A percentile compares a stretch with the other conserved stretches of the same genome.
phyloP scores from a whole-genome alignment of 805 yeast genomes.

The Wickerhamia fluorescens region DNA sequence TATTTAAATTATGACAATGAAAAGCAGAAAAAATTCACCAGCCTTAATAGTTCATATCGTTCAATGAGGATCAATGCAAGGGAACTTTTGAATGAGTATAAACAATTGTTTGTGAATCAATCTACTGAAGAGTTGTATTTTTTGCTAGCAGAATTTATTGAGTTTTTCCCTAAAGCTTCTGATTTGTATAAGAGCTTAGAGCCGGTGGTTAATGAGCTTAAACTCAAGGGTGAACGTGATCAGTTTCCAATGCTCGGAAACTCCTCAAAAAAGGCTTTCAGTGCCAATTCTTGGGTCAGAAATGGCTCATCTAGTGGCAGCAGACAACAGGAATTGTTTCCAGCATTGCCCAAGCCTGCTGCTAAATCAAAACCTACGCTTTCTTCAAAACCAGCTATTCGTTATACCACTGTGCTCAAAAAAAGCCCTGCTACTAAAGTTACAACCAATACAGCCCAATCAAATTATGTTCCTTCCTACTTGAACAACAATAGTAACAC shows the following conservation, averaged over 20 bases:
- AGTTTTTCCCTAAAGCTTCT: constrained; percentile 44
- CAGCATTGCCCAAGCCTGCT: constrained; percentile 28
- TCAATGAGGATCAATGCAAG: constrained; percentile 40
- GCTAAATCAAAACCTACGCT: constrained; percentile 9
- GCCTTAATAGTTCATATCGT: constrained; percentile 42
- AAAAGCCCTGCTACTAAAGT: constrained; percentile 10
- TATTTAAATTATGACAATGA: constrained; percentile 51
- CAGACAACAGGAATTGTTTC: constrained; percentile 21
- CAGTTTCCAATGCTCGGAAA: constrained; percentile 45
- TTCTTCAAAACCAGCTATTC: constrained; percentile 19
- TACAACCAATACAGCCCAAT: constrained; percentile 9
- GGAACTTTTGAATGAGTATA: constrained; percentile 42
- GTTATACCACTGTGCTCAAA: constrained; percentile 28
- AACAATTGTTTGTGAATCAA: constrained; percentile 36
- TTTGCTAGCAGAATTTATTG: constrained; percentile 54
- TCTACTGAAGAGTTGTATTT: constrained; percentile 46
- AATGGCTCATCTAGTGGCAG: constrained; percentile 6
- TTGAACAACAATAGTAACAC: constrained; percentile 15
- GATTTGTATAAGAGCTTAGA: constrained; percentile 35
- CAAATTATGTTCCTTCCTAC: constrained; percentile 24
- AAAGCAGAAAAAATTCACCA: constrained; percentile 42
- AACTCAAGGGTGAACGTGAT: constrained; percentile 19
- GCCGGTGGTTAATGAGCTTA: constrained; percentile 14
- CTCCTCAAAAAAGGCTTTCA: constrained; percentile 5
- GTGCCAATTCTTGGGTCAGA: constrained; percentile 8